Percentiles rank a stretch among this genome's conserved stretches.
These are phyloP conservation scores for Boletus subcaerulescens DNA, from an alignment of 768 basidiomycete genomes.

Conservation along the genomic window DNA sequence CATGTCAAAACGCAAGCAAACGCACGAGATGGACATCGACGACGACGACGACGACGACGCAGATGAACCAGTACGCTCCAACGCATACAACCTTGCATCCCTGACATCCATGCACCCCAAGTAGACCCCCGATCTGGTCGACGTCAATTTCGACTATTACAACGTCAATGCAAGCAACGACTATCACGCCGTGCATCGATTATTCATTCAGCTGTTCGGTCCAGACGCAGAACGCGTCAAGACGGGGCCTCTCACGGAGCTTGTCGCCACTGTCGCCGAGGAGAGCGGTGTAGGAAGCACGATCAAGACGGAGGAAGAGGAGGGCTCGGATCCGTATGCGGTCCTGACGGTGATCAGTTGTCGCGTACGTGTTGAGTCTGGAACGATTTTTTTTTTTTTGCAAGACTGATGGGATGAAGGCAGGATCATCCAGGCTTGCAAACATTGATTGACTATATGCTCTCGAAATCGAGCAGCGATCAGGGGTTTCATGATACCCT, in stretches of 20 bases:
- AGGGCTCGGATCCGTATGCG: slow-evolving; percentile 72
- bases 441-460: slow-evolving; percentile 66
- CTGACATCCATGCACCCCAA: slow-evolving; percentile 5
- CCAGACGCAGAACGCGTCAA: slow-evolving; percentile 73
- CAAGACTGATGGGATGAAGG: neutral
- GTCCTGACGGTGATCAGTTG: slow-evolving; percentile 83
- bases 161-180: slow-evolving; percentile 79
- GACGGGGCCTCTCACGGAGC: slow-evolving; percentile 72
- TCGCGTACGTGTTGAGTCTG: slow-evolving; percentile 42
- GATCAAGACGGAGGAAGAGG: slow-evolving; percentile 74
- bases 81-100: neutral
- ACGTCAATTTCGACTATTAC: slow-evolving; percentile 80
- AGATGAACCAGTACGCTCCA: slow-evolving; percentile 39
- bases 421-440: slow-evolving; percentile 72
- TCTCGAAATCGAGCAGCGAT: slow-evolving; percentile 54
- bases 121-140: slow-evolving; percentile 20
- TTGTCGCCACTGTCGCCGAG: slow-evolving; percentile 68
- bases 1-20: slow-evolving; percentile 58
- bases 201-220: slow-evolving; percentile 62
- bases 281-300: slow-evolving; percentile 83
- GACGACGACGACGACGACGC: slow-evolving; percentile 34
- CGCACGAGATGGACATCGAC: slow-evolving; percentile 32
- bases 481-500: slow-evolving; percentile 51
- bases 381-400: no score
- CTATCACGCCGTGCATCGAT: slow-evolving; percentile 80